phyloP scores from a whole-genome alignment of 2,329 filamentous ascomycete species.

The Neonectria faginata region DNA sequence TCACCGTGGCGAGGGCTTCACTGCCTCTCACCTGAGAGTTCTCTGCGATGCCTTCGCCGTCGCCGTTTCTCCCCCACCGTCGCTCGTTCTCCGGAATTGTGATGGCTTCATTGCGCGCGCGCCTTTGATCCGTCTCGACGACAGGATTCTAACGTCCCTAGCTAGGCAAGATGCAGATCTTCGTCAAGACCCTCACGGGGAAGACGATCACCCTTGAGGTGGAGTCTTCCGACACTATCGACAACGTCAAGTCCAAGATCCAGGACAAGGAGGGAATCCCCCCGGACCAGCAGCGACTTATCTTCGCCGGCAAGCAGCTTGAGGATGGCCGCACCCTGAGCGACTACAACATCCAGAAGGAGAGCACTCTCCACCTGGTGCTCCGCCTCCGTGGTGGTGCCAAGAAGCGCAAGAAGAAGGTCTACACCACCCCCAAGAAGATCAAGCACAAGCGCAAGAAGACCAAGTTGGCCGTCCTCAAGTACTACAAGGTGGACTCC shows the following conservation, averaged over 20 bases:
- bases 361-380: conserved; percentile 97
- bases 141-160: conserved; percentile 56
- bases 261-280: conserved; percentile 99
- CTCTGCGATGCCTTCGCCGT: conserved; percentile 36
- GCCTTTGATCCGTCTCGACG: conserved; percentile 11
- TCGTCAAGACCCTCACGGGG: conserved; percentile 91
- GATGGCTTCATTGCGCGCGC: conserved; percentile 21
- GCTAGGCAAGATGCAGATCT: conserved; percentile 80
- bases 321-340: conserved; percentile 98
- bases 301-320: conserved; percentile 99
- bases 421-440: conserved; percentile 99
- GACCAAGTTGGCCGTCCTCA: conserved; percentile 99
- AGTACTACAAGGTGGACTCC: conserved; percentile 99
- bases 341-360: conserved; percentile 99
- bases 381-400: conserved; percentile 97
- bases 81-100: conserved; percentile 29
- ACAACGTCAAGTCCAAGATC: conserved; percentile 99
- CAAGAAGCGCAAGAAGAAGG: conserved; percentile 99
- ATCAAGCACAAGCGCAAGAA: conserved; percentile 99
- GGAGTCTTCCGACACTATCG: conserved; percentile 99
- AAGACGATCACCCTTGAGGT: conserved; percentile 99
- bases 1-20: conserved; percentile 46
- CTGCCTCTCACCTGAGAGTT: conserved; percentile 51
- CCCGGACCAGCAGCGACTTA: conserved; percentile 98
- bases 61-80: conserved; percentile 8